Evolutionary conservation across 352 stramenopile genomes (phyloP), one percentile per base, ranked within the genome.

Genomic region (Phytophthora pseudosyringae): DNA sequence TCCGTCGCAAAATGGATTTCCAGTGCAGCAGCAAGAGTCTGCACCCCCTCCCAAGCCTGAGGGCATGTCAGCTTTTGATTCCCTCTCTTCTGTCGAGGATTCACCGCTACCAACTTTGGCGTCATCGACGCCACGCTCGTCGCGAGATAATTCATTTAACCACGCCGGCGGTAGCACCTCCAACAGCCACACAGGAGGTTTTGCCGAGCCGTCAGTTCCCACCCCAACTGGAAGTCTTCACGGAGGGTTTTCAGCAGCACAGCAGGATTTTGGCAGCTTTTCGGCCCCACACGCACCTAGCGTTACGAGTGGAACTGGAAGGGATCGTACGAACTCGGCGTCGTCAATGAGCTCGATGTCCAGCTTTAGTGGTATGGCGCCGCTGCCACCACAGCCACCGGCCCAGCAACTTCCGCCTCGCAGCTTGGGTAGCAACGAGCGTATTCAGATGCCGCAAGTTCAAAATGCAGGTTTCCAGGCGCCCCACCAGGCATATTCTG

Each of bases 51-150:
- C 35, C 1, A 69, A 78, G 26, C 50, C 59, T 15, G 73, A 88
- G 29, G 66, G 80, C 7, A 83, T 81, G 67, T 85, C 85, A 28
- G 79, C 84, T 12, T 93, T 91, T 59, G 84, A 78, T 4, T 73
- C 70, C 1, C 52, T 93, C 1, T 76, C 76, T 13, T 58, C 69
- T 6, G 47, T 46, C 12, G 60, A 67, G 11, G 81, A 89, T 35
- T 43, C 61, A 28, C 55, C 66, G 0, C 45, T 84, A 4, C 63
- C 76, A 43, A 76, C 44, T 43, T 40, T 84, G 16, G 16, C 48
- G 7, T 69, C 63, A 6, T 73, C 52, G 25, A 66, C 71, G 4
- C 59, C 70, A 13, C 58, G 53, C 28, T 71, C 67, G 15, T 65
- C 51, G n/a, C 66, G 55, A 32, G 25, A 47, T 11, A 47, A 52